Evolutionary conservation across 208 protist species (phyloP).

Genomic region (Leptomonas seymouri): DNA sequence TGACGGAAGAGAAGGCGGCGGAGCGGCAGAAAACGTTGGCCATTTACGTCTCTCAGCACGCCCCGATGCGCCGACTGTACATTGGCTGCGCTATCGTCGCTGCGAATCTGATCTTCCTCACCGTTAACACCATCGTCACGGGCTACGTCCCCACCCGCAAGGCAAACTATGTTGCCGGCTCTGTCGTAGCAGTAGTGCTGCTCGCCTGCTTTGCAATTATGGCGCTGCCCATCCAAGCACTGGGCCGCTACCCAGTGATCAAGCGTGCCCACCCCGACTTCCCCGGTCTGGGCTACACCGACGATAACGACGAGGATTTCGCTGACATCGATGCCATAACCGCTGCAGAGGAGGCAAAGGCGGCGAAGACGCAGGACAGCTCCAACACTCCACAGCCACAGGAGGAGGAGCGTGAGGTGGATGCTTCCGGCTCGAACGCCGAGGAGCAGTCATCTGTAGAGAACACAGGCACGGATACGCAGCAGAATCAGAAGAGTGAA

Average conservation of each 20-base stretch:
- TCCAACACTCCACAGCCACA: background rate
- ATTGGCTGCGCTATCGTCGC: constrained; percentile 53
- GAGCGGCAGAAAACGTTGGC: constrained; percentile 44
- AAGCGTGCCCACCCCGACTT: constrained; percentile 45
- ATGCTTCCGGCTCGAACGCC: background rate
- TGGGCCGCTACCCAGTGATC: constrained; percentile 59
- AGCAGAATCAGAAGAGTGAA: background rate
- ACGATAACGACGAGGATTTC: constrained; percentile 20
- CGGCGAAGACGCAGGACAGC: constrained; percentile 1
- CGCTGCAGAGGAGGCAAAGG: background rate
- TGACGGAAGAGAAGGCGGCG: constrained; percentile 41
- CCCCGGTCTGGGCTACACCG: constrained; percentile 38
- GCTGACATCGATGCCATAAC: constrained; percentile 17
- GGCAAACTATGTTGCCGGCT: constrained; percentile 42
- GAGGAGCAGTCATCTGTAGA: too few species aligned
- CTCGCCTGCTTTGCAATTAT: constrained; percentile 57
- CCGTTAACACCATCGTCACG: constrained; percentile 54
- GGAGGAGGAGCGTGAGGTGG: background rate
- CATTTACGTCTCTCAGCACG: constrained; percentile 58
- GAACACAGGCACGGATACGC: too few species aligned
- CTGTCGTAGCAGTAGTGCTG: constrained; percentile 48
- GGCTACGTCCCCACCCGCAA: constrained; percentile 48
- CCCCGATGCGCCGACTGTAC: constrained; percentile 49
- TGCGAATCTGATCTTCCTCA: constrained; percentile 51
- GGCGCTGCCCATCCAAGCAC: constrained; percentile 68